These are phyloP conservation scores for Diaporthe aspalathi DNA, from an alignment of 2,329 filamentous ascomycete genomes.

Conservation along the genomic window DNA sequence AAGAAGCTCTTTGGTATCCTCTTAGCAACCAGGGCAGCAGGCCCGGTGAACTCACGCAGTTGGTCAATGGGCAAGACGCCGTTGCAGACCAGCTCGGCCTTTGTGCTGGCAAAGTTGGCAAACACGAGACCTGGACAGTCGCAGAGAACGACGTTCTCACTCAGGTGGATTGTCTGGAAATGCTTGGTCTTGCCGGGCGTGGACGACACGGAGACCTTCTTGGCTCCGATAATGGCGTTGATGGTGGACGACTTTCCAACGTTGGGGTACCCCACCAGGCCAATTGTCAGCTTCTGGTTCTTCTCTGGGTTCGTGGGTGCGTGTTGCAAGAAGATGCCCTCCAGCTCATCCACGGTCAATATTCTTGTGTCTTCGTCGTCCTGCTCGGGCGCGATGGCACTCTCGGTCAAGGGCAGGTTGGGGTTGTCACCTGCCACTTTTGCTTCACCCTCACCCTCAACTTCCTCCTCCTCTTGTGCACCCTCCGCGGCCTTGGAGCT, in stretches of 20 bases:
- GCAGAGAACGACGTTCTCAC: conserved; percentile 88
- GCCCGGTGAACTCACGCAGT: conserved; percentile 90
- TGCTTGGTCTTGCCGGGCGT: conserved; percentile 99
- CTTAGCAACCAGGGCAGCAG: conserved; percentile 82
- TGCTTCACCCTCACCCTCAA: conserved; percentile 41
- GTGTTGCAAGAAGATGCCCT: conserved; percentile 86
- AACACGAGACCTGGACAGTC: conserved; percentile 99
- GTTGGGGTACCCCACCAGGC: conserved; percentile 97
- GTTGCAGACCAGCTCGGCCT: conserved; percentile 95
- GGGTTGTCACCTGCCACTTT: conserved; percentile 45
- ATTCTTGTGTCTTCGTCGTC: conserved; percentile 78
- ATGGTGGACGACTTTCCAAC: conserved; percentile 99
- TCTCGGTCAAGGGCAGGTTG: conserved; percentile 49
- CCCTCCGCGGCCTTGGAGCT: conserved; percentile 45
- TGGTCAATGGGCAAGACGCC: conserved; percentile 97
- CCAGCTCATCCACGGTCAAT: conserved; percentile 90
- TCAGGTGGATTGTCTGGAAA: conserved; percentile 97
- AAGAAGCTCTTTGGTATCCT: conserved; percentile 90
- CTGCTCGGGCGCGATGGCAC: conserved; percentile 54
- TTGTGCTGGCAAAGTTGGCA: conserved; percentile 96
- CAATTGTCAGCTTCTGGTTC: conserved; percentile 82
- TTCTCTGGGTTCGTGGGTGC: conserved; percentile 61
- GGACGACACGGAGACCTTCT: conserved; percentile 97
- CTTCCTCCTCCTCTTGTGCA: conserved; percentile 43
- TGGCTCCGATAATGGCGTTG: conserved; percentile 97